Base-by-base conservation (phyloP, 1,139 yeast genomes). In the Blastobotrys illinoisensis region DNA sequence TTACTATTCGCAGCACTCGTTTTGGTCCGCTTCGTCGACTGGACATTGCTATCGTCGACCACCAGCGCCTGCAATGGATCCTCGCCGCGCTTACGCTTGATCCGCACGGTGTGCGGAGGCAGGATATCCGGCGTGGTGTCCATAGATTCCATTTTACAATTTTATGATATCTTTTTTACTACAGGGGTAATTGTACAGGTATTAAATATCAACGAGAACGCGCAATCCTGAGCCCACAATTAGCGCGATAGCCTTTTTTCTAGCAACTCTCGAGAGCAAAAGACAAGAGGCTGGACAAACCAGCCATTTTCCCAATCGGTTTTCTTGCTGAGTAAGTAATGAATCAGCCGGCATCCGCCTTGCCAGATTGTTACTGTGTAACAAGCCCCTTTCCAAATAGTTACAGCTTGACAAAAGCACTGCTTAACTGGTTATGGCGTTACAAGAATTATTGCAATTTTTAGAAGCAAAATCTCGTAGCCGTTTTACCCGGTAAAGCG, bases 31-130 rank as follows among this genome's bases (percentile, higher is more conserved):
- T 81, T 81, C 44, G 71, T 73, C 50, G 63, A 73, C 74, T 63
- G 74, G 76, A 53, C 76, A 62, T 54, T 77, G 36, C 57, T 64
- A 49, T 67, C 72, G 53, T 74, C 77, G 49, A 74, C 61, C 44
- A 74, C 13, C 60, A 91, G 76, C 0, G 97, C 96, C 62, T 87
- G 89, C 21, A 91, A 76, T 1, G 97, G 96, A 61, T 88, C 96
- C 64, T 88, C 95, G 54, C 83, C 84, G 58, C 96, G 78, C 66
- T 86, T 85, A 59, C 98, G 78, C 71, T 91, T 91, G 68, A 91
- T 86, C 57, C 97, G 78, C 51, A 90, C 82, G 18, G 86, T 76
- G 24, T 62, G 64, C 20, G 66, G 66, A 18, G 63, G 66, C 18
- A 51, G 54, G 36, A 7, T 45, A 48, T 52, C 58, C 18, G 50